Evolutionary conservation across 1,284 basidiomycete genomes (phyloP).

Genomic region (Leccinum angustisporum): DNA sequence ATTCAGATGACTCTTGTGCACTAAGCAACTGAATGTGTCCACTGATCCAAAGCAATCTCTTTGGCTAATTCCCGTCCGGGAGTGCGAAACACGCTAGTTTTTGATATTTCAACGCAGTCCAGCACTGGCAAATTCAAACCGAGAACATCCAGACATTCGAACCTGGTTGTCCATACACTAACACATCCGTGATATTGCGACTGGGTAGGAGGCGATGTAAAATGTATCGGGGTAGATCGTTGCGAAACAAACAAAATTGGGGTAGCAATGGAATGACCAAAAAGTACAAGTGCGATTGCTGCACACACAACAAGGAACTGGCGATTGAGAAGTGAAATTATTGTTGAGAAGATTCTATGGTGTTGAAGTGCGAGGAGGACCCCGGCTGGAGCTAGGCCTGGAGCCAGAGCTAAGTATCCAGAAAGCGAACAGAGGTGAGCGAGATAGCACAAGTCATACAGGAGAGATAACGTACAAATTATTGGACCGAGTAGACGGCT

Average conservation of each 20-base stretch:
- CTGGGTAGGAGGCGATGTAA: conserved; percentile 9
- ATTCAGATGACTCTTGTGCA: background rate
- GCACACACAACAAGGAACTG: conserved; percentile 18
- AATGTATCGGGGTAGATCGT: conserved; percentile 22
- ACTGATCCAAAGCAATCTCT: background rate
- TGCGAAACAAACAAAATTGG: conserved; percentile 17
- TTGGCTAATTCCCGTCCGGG: background rate
- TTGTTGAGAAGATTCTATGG: conserved; percentile 21
- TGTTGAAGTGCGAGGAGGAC: conserved; percentile 21
- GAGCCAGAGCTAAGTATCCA: conserved; percentile 27
- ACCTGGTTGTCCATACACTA: conserved; percentile 23
- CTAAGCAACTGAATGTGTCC: background rate
- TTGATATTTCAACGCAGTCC: background rate
- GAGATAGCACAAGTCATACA: background rate
- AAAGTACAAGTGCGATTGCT: conserved; percentile 23
- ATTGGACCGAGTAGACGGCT: conserved; percentile 46
- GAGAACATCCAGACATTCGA: conserved; percentile 9
- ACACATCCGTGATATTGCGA: conserved; percentile 16
- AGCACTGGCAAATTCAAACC: background rate
- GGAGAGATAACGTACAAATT: conserved; percentile 18
- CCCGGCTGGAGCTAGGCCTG: conserved; percentile 44
- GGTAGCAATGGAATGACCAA: conserved; percentile 12
- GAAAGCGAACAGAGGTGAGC: background rate
- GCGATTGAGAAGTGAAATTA: background rate
- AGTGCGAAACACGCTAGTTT: background rate